phyloP scores from a whole-genome alignment of 2,329 filamentous ascomycete genomes.

The Gremmenia infestans region DNA sequence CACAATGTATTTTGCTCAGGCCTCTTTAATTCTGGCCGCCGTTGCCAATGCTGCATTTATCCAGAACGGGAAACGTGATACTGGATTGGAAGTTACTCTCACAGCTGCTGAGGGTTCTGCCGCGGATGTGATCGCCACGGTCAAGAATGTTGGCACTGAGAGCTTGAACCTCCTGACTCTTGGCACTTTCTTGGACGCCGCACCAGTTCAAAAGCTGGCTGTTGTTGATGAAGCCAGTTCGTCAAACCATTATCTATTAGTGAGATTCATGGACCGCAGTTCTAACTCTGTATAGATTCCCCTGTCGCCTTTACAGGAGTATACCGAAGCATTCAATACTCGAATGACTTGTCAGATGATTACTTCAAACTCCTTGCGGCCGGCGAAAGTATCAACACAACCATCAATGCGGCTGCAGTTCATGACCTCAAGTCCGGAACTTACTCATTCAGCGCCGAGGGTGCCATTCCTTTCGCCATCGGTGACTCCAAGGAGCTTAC shows the following conservation, averaged over 20 bases:
- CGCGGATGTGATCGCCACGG: slow-evolving; percentile 35
- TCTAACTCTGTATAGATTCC: slow-evolving; percentile 33
- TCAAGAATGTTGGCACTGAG: slow-evolving; percentile 37
- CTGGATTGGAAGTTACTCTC: slow-evolving; percentile 24
- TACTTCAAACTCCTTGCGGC: slow-evolving; percentile 39
- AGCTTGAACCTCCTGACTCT: slow-evolving; percentile 36
- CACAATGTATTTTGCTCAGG: slow-evolving; percentile 26
- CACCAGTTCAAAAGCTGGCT: slow-evolving; percentile 37
- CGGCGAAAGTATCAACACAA: slow-evolving; percentile 37
- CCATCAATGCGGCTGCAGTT: slow-evolving; percentile 40
- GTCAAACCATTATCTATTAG: neutral
- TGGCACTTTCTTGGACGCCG: slow-evolving; percentile 37
- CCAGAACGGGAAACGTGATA: slow-evolving; percentile 4
- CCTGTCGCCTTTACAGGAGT: slow-evolving; percentile 39
- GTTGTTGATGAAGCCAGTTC: slow-evolving; percentile 32
- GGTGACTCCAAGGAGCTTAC: slow-evolving; percentile 47
- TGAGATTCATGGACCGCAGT: slow-evolving; percentile 16
- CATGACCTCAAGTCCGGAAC: slow-evolving; percentile 44
- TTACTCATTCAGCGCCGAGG: slow-evolving; percentile 51
- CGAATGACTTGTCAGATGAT: slow-evolving; percentile 30
- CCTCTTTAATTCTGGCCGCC: slow-evolving; percentile 9
- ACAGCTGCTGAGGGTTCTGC: slow-evolving; percentile 29
- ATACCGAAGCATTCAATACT: slow-evolving; percentile 34
- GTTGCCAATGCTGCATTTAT: slow-evolving; percentile 19
- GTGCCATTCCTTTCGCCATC: slow-evolving; percentile 51